Conservation (phyloP, 768 basidiomycete genomes). For the Lanmaoa rubissima region DNA sequence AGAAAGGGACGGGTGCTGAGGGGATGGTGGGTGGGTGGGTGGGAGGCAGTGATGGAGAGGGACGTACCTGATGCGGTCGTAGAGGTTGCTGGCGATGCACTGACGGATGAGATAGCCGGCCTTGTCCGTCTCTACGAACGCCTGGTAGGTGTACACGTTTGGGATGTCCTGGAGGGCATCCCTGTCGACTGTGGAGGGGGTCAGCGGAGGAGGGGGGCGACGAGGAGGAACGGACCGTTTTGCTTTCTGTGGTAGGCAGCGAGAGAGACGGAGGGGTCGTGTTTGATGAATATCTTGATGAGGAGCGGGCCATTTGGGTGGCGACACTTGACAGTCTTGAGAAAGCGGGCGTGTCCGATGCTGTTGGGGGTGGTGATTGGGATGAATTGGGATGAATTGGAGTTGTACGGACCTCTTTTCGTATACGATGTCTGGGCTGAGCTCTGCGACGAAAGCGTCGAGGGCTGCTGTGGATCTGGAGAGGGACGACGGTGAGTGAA, state of each 20-base stretch:
- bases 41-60: neutral
- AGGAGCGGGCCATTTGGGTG: conserved; percentile 83
- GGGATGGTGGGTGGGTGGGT: neutral
- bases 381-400: too few species aligned
- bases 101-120: conserved; percentile 95
- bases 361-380: conserved; percentile 1
- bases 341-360: conserved; percentile 33
- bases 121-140: conserved; percentile 91
- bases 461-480: conserved; percentile 76
- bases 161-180: conserved; percentile 81
- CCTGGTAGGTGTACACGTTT: conserved; percentile 87
- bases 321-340: conserved; percentile 86
- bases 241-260: conserved; percentile 70
- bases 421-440: conserved; percentile 83
- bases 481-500: conserved; percentile 46
- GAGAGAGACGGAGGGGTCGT: conserved; percentile 81
- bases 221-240: conserved; percentile 51
- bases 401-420: conserved; percentile 72
- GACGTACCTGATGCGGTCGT: conserved; percentile 94
- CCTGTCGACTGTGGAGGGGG: conserved; percentile 61
- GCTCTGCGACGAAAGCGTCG: conserved; percentile 88
- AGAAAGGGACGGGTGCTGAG: conserved; percentile 93
- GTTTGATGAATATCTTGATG: conserved; percentile 94
- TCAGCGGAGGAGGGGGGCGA: neutral
- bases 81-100: conserved; percentile 91